Evolutionary conservation across 2,329 filamentous ascomycete genomes (phyloP).

Genomic region (Bipolaris gigantea): DNA sequence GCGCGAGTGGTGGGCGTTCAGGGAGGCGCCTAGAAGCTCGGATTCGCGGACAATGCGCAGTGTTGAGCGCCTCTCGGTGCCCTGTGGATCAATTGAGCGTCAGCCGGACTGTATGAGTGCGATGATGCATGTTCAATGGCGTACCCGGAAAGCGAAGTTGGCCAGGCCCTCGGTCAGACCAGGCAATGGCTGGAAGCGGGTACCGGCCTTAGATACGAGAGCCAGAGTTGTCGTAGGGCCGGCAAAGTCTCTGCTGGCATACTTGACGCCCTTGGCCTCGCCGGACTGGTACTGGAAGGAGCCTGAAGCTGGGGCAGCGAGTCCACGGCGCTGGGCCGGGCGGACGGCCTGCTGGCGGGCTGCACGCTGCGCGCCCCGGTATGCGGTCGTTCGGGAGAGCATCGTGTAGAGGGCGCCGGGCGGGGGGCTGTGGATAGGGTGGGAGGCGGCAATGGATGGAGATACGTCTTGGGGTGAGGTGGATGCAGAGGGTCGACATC

Average conservation of each 20-base stretch:
- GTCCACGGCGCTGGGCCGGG: conserved; percentile 59
- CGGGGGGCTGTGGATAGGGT: conserved; percentile 52
- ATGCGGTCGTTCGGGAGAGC: conserved; percentile 68
- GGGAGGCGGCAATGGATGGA: conserved; percentile 53
- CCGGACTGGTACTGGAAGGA: conserved; percentile 86
- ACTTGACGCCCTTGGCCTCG: conserved; percentile 85
- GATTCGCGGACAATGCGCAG: conserved; percentile 92
- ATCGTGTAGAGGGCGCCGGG: conserved; percentile 53
- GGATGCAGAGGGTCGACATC: conserved; percentile 15
- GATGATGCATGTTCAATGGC: conserved; percentile 17
- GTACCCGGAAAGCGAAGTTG: conserved; percentile 96
- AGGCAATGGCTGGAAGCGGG: conserved; percentile 86
- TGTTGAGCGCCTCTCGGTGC: conserved; percentile 83
- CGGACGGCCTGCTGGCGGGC: conserved; percentile 61
- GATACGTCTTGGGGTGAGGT: conserved; percentile 23
- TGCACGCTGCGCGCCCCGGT: conserved; percentile 65
- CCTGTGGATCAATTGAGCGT: conserved; percentile 56
- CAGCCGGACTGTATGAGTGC: conserved; percentile 17
- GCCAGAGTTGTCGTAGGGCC: conserved; percentile 90
- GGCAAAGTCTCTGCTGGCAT: conserved; percentile 85
- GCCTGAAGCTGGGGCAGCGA: conserved; percentile 69
- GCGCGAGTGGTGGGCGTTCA: conserved; percentile 84
- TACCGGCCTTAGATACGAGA: conserved; percentile 90
- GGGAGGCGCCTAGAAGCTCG: conserved; percentile 90
- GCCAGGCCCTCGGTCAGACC: conserved; percentile 88